phyloP scores from a whole-genome alignment of 2,329 filamentous ascomycete genomes.

The Penicillium italicum region DNA sequence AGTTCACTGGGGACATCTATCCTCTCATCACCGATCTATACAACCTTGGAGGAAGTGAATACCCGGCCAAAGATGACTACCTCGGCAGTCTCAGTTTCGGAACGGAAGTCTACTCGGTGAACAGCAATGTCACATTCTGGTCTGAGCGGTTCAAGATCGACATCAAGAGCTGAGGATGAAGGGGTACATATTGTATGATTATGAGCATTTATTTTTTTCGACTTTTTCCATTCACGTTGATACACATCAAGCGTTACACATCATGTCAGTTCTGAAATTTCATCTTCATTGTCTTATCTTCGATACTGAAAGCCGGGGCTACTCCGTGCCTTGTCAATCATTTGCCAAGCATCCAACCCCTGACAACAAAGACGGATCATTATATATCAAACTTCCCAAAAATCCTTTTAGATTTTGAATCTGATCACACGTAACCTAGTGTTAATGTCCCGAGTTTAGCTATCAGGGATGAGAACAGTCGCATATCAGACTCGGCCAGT shows the following conservation, averaged over 20 bases:
- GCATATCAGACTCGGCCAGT: not conserved
- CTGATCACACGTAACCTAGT: not conserved
- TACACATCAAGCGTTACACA: constrained; percentile 4
- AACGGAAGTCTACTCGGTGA: constrained; percentile 48
- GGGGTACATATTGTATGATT: constrained; percentile 3
- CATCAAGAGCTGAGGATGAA: constrained; percentile 19
- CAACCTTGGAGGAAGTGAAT: constrained; percentile 31
- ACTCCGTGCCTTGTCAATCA: not conserved
- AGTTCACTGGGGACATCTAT: constrained; percentile 49
- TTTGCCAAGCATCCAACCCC: not conserved
- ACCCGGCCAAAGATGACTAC: constrained; percentile 45
- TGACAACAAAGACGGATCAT: not conserved
- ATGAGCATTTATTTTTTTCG: not conserved
- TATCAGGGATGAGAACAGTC: not conserved
- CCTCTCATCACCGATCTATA: constrained; percentile 46
- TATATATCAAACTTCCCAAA: not conserved
- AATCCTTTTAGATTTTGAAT: not conserved
- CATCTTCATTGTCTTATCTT: not conserved
- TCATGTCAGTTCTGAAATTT: not conserved
- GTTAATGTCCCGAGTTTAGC: not conserved
- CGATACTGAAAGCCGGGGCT: not conserved
- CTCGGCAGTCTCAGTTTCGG: constrained; percentile 54
- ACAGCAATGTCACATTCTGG: constrained; percentile 49
- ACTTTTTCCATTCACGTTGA: not conserved
- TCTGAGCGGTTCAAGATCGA: constrained; percentile 37